Base-by-base conservation (phyloP, 371 early-diverging fungal genomes). In the Lichtheimia hyalospora region DNA sequence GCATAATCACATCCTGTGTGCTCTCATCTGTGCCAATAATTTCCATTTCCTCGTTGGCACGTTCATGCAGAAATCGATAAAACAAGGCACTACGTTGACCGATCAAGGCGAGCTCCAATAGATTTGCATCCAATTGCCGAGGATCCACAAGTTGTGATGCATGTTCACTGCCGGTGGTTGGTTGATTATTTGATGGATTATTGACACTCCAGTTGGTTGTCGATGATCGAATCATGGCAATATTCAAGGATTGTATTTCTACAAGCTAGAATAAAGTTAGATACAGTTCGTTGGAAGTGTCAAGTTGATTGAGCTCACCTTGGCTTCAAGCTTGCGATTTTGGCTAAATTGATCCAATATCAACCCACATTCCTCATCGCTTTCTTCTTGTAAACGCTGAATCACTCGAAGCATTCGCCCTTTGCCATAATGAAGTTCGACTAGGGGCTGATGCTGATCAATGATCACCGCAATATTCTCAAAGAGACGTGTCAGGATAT, bases 321-420 rank as follows among this genome's bases (percentile, higher is more conserved):
- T 78, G 6, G 75, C 62, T 48, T 75, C 77, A 6, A 76, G 46
- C 52, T 69, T 73, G 28, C 68, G 73, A 49, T 55, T 61, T 54
- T 60, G 73, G 39, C 82, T 67, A 61, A 95, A 94, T 8, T 85
- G 71, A 63, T 94, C 91, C 18, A 97, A 50, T 20, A 95, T 81
- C 60, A 84, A 80, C n/a, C 75, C 67, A 41, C 89, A 84, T 52
- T 94, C 93, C 39, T 75, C 75, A 62, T 94, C 94, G 10, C 88
- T 87, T 64, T 95, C 96, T 64, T 90, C 87, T 69, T 96, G 94
- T 43, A 97, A 68, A 10, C 89, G 73, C 67, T 92, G 90, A 50
- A 96, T 90, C 5, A 96, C 86, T 16, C 92, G 82, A 15, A 95
- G 70, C 89, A 95, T 90, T n/a, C 86, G 82, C 8, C 96, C 96